Conservation (phyloP, 2,329 filamentous ascomycete species). For the Phialophora expanda region DNA sequence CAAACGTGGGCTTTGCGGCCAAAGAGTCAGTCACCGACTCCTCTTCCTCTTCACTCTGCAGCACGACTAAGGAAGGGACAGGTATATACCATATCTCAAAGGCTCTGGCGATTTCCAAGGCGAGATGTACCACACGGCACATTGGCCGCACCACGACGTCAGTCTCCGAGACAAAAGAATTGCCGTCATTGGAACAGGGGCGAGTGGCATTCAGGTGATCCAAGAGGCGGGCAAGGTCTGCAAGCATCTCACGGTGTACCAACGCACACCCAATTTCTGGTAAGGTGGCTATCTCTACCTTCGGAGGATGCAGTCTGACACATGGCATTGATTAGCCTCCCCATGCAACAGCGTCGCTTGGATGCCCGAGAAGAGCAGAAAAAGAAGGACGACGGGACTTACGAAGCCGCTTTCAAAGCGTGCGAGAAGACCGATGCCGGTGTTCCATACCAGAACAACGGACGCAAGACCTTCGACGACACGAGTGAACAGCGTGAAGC, state of each 20-base stretch:
- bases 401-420: conserved; percentile 23
- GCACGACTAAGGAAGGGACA: conserved; percentile 46
- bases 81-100: conserved; percentile 64
- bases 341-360: conserved; percentile 58
- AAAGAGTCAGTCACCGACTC: conserved; percentile 48
- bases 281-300: conserved; percentile 19
- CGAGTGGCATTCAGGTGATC: conserved; percentile 51
- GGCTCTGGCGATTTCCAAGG: conserved; percentile 65
- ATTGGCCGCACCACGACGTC: conserved; percentile 64
- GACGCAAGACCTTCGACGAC: conserved; percentile 62
- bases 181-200: conserved; percentile 68
- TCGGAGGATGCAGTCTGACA: conserved; percentile 13
- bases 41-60: too few relatives aligned
- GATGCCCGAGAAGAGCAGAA: conserved; percentile 49
- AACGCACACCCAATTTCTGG: conserved; percentile 63
- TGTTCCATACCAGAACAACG: conserved; percentile 61
- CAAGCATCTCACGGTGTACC: conserved; percentile 36
- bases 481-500: conserved; percentile 56
- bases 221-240: conserved; percentile 32
- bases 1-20: conserved; percentile 54
- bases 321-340: conserved; percentile 56
- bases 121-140: conserved; percentile 63
- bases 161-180: conserved; percentile 63
- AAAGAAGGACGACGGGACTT: conserved; percentile 17
- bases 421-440: conserved; percentile 61